These are phyloP conservation scores for Termitomyces sp. DNA, from an alignment of 768 basidiomycete species.

Conservation along the genomic window DNA sequence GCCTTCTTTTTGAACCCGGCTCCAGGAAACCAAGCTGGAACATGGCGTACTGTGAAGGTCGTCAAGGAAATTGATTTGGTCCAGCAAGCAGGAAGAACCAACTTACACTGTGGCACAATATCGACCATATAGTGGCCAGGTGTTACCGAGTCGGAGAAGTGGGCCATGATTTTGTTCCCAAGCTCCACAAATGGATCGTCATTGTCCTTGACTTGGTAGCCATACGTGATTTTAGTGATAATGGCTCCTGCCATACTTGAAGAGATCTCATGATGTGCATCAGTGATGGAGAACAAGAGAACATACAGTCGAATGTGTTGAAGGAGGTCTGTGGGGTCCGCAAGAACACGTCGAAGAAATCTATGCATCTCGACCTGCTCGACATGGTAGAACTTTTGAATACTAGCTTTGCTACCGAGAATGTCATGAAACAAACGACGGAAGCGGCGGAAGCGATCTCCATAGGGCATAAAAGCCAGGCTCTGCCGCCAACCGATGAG, in stretches of 20 bases:
- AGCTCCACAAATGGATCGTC: slow-evolving; percentile 46
- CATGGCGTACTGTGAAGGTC: slow-evolving; percentile 32
- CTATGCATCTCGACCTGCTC: slow-evolving; percentile 40
- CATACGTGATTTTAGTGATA: slow-evolving; percentile 45
- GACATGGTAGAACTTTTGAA: slow-evolving; percentile 35
- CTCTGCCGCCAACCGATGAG: slow-evolving; percentile 52
- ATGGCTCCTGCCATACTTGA: slow-evolving; percentile 43
- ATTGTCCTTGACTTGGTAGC: slow-evolving; percentile 43
- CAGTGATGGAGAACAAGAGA: not conserved
- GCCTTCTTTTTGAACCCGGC: slow-evolving; percentile 51
- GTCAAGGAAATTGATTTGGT: no score
- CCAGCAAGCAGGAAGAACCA: not conserved
- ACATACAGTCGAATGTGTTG: slow-evolving; percentile 42
- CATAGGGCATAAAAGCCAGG: slow-evolving; percentile 44
- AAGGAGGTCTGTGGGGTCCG: slow-evolving; percentile 37
- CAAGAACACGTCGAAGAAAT: slow-evolving; percentile 37
- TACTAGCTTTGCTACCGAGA: slow-evolving; percentile 30
- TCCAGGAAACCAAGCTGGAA: slow-evolving; percentile 25
- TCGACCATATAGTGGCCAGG: not conserved
- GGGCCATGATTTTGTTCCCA: slow-evolving; percentile 8
- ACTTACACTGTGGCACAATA: not conserved
- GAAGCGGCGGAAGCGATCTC: slow-evolving; percentile 27
- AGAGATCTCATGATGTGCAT: not conserved
- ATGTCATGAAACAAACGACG: slow-evolving; percentile 44
- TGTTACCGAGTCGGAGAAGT: not conserved